These are phyloP conservation scores for Fusarium longipes DNA, from an alignment of 2,329 filamentous ascomycete genomes.

Conservation along the genomic window DNA sequence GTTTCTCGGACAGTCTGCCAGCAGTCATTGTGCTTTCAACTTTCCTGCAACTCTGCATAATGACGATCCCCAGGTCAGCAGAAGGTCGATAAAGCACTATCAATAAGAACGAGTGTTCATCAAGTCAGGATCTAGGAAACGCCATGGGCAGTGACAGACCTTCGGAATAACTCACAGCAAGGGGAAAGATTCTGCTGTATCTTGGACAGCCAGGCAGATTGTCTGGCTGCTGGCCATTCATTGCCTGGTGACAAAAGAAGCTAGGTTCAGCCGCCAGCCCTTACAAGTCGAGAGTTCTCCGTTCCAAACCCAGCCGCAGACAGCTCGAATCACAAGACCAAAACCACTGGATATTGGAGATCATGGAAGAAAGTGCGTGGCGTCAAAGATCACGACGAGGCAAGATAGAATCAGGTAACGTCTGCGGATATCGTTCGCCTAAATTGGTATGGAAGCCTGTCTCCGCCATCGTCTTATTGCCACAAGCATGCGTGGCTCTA, in stretches of 20 bases:
- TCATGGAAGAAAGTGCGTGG: slow-evolving; percentile 11
- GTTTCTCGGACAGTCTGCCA: not conserved
- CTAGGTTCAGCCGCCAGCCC: too few species aligned
- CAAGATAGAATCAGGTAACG: not conserved
- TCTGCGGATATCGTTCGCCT: not conserved
- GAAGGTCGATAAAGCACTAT: not conserved
- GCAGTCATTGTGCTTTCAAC: not conserved
- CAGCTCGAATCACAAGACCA: not conserved
- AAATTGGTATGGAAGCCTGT: not conserved
- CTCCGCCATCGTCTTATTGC: not conserved
- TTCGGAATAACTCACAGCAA: not conserved
- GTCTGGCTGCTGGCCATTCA: not conserved
- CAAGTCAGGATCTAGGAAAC: not conserved
- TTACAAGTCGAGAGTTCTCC: not conserved
- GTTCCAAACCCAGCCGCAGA: not conserved
- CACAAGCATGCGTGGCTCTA: slow-evolving; percentile 11
- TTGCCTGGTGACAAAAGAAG: not conserved
- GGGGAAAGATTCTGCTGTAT: not conserved
- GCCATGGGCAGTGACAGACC: too few species aligned
- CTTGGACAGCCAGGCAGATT: not conserved
- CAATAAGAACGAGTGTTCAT: not conserved
- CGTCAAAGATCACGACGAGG: slow-evolving; percentile 11
- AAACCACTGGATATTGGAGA: not conserved
- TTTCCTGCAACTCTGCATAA: too few species aligned
- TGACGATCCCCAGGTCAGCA: not conserved